Base-by-base conservation (phyloP, 192 early-diverging fungal species). In the Gorgonomyces haynaldii region DNA sequence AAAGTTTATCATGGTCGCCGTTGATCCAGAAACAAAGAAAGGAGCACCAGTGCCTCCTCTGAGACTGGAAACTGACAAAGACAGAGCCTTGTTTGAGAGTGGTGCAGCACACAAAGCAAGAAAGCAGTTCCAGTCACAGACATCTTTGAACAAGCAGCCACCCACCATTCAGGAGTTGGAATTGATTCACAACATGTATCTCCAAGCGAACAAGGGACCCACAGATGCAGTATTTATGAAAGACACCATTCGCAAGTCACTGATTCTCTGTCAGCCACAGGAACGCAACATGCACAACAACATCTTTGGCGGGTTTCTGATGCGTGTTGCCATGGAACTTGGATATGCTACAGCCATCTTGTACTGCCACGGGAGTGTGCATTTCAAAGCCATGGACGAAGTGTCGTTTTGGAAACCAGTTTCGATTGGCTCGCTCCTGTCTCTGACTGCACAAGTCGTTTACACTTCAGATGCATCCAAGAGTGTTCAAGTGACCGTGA, bases 261-360 rank as follows among this genome's bases (percentile, higher is more conserved):
- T 92, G 17, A 71, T 74, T 53, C 58, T 81, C 16, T 79, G 72
- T 57, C 67, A 76, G 39, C 85, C 87, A 12, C 85, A 74, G 38
- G 81, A 86, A 25, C 81, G 83, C 24, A 89, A 91, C 38, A 73
- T 89, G 21, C 81, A 91, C 52, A 72, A 77, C 44, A 81, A 82
- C 45, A 72, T 83, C 1, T 87, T 85, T 70, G 82, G 85, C 31
- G 76, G 78, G 3, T 57, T 81, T 34, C 61, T 91, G 37, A 88
- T 95, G 85, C 76, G 82, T 39, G 61, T 83, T 2, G 91, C 91
- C 0, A 84, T 72, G 39, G 91, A 95, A 63, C 71, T 92, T 0
- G 83, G 87, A 4, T 85, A 79, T 59, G 70, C 82, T 27, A 84
- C 82, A 32, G 86, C 79, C 1, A 68, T 77, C 0, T 56, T 87